Evolutionary conservation across 75 land plant genomes (phyloP).

Genomic region (Chamaecyparis obtusa): DNA sequence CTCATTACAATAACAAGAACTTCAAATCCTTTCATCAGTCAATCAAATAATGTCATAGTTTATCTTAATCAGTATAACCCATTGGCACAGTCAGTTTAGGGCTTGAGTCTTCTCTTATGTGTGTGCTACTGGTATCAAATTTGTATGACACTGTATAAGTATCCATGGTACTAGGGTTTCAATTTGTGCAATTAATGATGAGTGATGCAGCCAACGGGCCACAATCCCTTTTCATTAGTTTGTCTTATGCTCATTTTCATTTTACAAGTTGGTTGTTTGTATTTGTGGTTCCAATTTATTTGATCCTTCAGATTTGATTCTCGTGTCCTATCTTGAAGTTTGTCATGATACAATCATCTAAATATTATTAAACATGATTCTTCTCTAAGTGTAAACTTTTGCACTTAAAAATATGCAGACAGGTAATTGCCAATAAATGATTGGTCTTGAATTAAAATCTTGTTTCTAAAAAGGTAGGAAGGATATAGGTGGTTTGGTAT

Average conservation of each 20-base stretch:
- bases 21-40: too few species aligned
- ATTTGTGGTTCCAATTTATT: background rate
- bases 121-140: background rate
- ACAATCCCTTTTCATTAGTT: background rate
- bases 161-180: background rate
- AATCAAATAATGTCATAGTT: too few species aligned
- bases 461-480: background rate
- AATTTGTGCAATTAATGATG: background rate
- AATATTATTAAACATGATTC: background rate
- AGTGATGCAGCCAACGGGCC: background rate
- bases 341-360: background rate
- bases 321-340: background rate
- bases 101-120: background rate
- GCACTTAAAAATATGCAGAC: background rate
- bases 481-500: background rate
- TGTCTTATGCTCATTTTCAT: background rate
- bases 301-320: background rate
- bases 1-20: too few species aligned
- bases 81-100: too few species aligned
- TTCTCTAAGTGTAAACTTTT: background rate
- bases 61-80: too few species aligned
- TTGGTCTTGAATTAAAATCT: background rate
- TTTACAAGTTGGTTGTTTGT: background rate
- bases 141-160: background rate
- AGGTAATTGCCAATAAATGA: background rate